Evolutionary conservation across 805 yeast genomes (phyloP).

Genomic region (Candida xyloterini): DNA sequence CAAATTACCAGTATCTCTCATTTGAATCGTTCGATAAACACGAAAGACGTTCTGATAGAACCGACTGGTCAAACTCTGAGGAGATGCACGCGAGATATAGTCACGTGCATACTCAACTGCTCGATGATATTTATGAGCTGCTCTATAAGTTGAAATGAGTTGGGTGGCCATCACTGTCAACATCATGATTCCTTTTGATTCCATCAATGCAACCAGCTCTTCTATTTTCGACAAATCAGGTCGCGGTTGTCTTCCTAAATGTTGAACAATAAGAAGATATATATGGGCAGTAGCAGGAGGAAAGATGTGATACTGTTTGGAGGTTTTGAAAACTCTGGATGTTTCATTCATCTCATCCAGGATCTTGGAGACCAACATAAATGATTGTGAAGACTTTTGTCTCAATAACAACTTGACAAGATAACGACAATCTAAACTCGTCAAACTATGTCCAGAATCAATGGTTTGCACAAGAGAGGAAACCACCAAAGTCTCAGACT

Average conservation of each 20-base stretch:
- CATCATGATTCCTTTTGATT: constrained; percentile 27
- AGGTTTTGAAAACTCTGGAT: not conserved
- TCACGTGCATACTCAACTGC: constrained; percentile 35
- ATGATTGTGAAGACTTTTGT: constrained; percentile 21
- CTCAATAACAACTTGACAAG: constrained; percentile 22
- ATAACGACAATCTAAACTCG: constrained; percentile 26
- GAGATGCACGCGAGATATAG: constrained; percentile 11
- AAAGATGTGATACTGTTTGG: constrained; percentile 20
- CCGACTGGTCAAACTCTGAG: constrained; percentile 17
- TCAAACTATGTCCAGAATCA: constrained; percentile 22
- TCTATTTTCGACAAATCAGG: constrained; percentile 30
- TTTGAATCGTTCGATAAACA: constrained; percentile 19
- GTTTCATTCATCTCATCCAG: constrained; percentile 31
- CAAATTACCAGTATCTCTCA: constrained; percentile 4
- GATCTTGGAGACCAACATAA: constrained; percentile 31
- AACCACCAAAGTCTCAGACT: not conserved
- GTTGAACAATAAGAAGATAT: constrained; percentile 39
- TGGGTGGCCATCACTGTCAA: constrained; percentile 39
- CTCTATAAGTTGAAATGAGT: constrained; percentile 32
- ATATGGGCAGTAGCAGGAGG: constrained; percentile 41
- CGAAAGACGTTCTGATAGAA: constrained; percentile 18
- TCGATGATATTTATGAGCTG: constrained; percentile 1
- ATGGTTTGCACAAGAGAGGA: constrained; percentile 20
- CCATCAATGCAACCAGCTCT: constrained; percentile 31
- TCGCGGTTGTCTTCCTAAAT: constrained; percentile 31